Evolutionary conservation across 768 basidiomycete genomes (phyloP).

Genomic region (Lentinula edodes): DNA sequence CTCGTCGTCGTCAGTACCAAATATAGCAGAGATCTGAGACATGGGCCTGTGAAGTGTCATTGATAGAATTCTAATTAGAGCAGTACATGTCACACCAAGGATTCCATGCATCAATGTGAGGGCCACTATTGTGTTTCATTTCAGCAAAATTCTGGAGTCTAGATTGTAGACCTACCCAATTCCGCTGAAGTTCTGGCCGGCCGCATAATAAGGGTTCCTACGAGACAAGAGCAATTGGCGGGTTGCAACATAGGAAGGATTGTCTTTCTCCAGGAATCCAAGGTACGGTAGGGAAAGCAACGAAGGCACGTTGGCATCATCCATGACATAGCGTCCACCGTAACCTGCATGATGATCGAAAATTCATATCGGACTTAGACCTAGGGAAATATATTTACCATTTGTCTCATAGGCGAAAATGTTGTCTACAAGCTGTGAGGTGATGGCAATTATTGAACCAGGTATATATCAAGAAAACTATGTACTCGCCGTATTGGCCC

Average conservation of each 20-base stretch:
- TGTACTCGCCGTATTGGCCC: conserved; percentile 46
- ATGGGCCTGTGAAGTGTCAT: conserved; percentile 51
- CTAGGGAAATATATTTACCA: conserved; percentile 28
- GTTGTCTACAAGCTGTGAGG: conserved; percentile 47
- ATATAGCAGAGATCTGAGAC: conserved; percentile 72
- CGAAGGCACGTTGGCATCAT: conserved; percentile 81
- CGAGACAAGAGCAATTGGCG: conserved; percentile 54
- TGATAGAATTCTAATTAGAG: not conserved
- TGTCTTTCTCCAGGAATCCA: conserved; percentile 58
- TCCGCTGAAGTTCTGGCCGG: conserved; percentile 59
- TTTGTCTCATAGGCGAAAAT: conserved; percentile 78
- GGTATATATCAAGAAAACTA: not conserved
- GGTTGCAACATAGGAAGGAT: conserved; percentile 62
- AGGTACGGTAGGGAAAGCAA: conserved; percentile 76
- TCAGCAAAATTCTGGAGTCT: not conserved
- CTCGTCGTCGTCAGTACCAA: conserved; percentile 65
- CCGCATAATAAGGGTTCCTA: conserved; percentile 66
- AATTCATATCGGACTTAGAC: not conserved
- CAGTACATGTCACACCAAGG: conserved; percentile 46
- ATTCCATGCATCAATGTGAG: conserved; percentile 33
- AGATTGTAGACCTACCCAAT: conserved; percentile 47
- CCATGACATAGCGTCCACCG: conserved; percentile 74
- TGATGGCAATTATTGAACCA: not conserved
- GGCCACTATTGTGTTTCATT: not conserved
- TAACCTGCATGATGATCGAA: conserved; percentile 36